Conservation (phyloP, 2,329 filamentous ascomycete genomes). For the Botrytis tulipae region DNA sequence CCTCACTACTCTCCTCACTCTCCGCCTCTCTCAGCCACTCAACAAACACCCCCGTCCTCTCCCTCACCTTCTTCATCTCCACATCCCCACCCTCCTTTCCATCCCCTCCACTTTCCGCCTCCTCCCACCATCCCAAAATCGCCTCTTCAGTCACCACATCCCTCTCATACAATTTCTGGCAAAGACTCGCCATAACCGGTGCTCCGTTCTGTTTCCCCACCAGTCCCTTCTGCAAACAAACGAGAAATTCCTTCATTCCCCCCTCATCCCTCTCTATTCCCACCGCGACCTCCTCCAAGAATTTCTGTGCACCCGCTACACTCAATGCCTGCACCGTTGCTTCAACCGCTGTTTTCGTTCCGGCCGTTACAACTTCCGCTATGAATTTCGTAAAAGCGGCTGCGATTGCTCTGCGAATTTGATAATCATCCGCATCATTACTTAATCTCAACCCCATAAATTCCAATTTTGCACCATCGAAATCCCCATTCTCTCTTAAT, state of each 20-base stretch:
- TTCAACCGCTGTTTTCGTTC: slow-evolving; percentile 33
- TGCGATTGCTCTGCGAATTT: slow-evolving; percentile 83
- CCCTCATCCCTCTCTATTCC: slow-evolving; percentile 61
- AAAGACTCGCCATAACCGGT: slow-evolving; percentile 69
- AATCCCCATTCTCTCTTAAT: slow-evolving; percentile 72
- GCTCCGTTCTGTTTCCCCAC: slow-evolving; percentile 62
- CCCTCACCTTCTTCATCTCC: slow-evolving; percentile 12
- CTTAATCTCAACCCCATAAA: slow-evolving; percentile 90
- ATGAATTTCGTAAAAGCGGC: slow-evolving; percentile 82
- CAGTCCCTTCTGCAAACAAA: slow-evolving; percentile 79
- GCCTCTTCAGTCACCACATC: slow-evolving; percentile 89
- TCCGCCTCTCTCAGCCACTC: slow-evolving; percentile 80
- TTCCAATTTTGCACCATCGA: slow-evolving; percentile 80
- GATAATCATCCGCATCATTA: slow-evolving; percentile 83
- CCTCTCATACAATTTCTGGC: slow-evolving; percentile 80
- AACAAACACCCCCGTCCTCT: slow-evolving; percentile 72
- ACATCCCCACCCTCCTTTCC: not conserved
- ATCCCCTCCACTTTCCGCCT: not conserved
- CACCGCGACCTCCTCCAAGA: slow-evolving; percentile 59
- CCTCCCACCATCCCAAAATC: slow-evolving; percentile 80
- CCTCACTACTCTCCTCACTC: slow-evolving; percentile 61
- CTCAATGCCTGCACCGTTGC: slow-evolving; percentile 55
- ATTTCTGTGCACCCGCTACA: slow-evolving; percentile 60
- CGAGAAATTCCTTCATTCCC: slow-evolving; percentile 82
- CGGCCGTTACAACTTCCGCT: slow-evolving; percentile 62